phyloP scores from a whole-genome alignment of 106 monocot species.

The Posidonia australis region DNA sequence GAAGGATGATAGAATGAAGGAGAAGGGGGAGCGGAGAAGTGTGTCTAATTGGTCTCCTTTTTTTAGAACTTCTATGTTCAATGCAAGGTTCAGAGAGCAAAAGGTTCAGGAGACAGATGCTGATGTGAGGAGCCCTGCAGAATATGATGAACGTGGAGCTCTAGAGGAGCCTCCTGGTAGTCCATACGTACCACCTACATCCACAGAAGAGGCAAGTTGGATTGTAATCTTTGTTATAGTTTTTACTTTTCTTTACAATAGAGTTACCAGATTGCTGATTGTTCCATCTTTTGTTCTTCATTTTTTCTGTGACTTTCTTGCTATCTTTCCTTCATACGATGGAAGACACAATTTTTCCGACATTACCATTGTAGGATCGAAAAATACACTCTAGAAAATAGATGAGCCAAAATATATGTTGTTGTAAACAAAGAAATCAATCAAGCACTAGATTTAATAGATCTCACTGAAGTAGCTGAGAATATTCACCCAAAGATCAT shows the following conservation, averaged over 20 bases:
- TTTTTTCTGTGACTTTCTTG: not conserved
- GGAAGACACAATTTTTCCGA: no score
- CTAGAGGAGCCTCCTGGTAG: not conserved
- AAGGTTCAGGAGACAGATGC: not conserved
- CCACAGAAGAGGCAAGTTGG: conserved; percentile 4
- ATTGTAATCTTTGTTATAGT: not conserved
- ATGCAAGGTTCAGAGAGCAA: not conserved
- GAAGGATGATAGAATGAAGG: conserved; percentile 2
- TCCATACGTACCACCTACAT: not conserved
- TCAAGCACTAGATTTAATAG: no score
- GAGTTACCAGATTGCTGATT: not conserved
- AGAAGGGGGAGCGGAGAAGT: not conserved
- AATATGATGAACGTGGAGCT: not conserved
- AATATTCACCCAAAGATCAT: no score
- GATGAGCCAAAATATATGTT: no score
- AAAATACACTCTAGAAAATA: no score
- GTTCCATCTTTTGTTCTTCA: not conserved
- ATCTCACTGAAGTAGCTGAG: no score
- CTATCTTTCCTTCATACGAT: no score
- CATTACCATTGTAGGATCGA: no score
- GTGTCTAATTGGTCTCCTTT: conserved; percentile 4
- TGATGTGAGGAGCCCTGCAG: not conserved
- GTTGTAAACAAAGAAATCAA: no score
- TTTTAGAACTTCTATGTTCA: not conserved
- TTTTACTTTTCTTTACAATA: not conserved